Evolutionary conservation across 225 moss, liverwort and hornwort genomes (phyloP).

Genomic region (Physcomitrellopsis africana): DNA sequence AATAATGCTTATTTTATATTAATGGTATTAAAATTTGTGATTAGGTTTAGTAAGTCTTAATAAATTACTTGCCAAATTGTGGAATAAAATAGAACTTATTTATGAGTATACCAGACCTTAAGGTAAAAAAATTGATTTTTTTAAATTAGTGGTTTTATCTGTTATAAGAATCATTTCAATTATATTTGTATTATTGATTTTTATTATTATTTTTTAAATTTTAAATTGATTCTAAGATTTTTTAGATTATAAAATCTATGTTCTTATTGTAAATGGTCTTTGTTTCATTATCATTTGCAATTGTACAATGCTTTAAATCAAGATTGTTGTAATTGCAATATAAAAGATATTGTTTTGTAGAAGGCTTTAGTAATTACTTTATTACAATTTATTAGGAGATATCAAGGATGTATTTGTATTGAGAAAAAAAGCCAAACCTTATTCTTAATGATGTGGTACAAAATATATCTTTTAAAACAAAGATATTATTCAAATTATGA

Average conservation of each 20-base stretch:
- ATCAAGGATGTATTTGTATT: constrained; percentile 72
- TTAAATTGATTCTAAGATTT: constrained; percentile 8
- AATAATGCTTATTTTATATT: no score
- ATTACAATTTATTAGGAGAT: constrained; percentile 64
- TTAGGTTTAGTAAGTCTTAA: constrained; percentile 61
- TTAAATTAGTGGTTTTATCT: no score
- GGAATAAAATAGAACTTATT: constrained; percentile 85
- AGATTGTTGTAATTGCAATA: constrained; percentile 34
- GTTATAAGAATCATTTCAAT: no score
- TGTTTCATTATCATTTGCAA: not conserved
- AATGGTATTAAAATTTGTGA: not conserved
- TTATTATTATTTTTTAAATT: no score
- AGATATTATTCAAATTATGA: no score
- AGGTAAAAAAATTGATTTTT: no score
- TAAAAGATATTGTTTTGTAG: constrained; percentile 72
- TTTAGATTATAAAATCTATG: no score
- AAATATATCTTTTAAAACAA: no score
- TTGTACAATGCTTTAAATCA: not conserved
- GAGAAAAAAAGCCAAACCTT: constrained; percentile 74
- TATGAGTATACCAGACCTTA: no score
- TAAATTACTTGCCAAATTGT: constrained; percentile 75
- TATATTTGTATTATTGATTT: no score
- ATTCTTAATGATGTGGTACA: no score
- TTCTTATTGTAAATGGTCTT: not conserved
- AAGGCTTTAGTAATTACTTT: constrained; percentile 74